Percentiles rank a stretch among this genome's conserved stretches.
phyloP scores from a whole-genome alignment of 1,284 basidiomycete genomes.

The Cystobasidiaceae sp. region DNA sequence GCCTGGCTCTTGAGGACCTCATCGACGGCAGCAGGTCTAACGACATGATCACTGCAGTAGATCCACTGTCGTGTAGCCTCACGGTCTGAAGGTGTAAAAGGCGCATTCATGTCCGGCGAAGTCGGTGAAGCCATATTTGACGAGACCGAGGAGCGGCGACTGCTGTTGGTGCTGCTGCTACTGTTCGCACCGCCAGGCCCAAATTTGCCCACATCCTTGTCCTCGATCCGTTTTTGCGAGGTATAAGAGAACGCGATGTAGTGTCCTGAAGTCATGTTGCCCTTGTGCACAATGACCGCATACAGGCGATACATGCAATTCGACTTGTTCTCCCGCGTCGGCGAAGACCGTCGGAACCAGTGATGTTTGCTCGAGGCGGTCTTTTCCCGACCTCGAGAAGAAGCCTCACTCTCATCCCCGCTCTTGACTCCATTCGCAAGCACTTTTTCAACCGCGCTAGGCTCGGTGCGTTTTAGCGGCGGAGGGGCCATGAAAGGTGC shows the following conservation, averaged over 20 bases:
- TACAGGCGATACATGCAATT: conserved; percentile 43
- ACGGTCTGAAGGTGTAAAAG: conserved; percentile 32
- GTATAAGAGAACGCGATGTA: conserved; percentile 62
- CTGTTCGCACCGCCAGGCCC: no score
- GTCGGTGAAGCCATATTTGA: not conserved
- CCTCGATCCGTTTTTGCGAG: conserved; percentile 32
- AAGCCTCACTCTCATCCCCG: conserved; percentile 49
- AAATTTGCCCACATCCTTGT: conserved; percentile 39
- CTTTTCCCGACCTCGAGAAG: no score
- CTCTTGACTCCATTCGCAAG: conserved; percentile 32
- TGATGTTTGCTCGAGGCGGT: no score
- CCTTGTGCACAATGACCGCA: conserved; percentile 84
- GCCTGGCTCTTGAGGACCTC: conserved; percentile 86
- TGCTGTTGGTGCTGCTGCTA: not conserved
- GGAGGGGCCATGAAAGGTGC: conserved; percentile 75
- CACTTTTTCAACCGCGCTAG: conserved; percentile 46
- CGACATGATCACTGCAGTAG: conserved; percentile 72
- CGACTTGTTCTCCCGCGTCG: conserved; percentile 29
- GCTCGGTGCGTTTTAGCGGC: conserved; percentile 45
- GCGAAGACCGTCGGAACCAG: conserved; percentile 43
- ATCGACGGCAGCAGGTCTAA: conserved; percentile 69
- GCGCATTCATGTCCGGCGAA: conserved; percentile 33
- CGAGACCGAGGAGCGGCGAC: not conserved
- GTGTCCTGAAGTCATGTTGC: conserved; percentile 82
- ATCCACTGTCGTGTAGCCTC: conserved; percentile 66